Conservation (phyloP, 2,329 filamentous ascomycete genomes). For the Cladosporium sp. region DNA sequence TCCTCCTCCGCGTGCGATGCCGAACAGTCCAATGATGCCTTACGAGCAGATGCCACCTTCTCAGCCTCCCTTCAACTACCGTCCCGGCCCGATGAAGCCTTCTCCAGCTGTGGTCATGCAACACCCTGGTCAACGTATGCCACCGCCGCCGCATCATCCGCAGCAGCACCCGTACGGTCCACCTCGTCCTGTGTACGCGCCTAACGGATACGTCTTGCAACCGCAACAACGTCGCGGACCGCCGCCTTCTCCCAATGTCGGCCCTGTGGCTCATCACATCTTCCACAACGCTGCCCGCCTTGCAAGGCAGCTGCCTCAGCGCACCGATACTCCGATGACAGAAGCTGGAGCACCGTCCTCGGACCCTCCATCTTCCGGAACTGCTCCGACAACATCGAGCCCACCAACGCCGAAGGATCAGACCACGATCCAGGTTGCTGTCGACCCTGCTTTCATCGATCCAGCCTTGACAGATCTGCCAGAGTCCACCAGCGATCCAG, state of each 20-base stretch:
- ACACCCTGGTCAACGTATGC: constrained; percentile 16
- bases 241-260: constrained; percentile 18
- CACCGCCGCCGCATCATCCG: constrained; percentile 9
- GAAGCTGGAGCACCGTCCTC: constrained; percentile 38
- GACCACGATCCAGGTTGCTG: constrained; percentile 29
- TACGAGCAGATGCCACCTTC: constrained; percentile 19
- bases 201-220: constrained; percentile 3
- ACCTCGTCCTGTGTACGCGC: constrained; percentile 9
- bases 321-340: constrained; percentile 31
- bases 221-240: constrained; percentile 19
- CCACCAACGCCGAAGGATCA: constrained; percentile 38
- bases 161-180: constrained; percentile 18
- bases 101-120: constrained; percentile 18
- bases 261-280: constrained; percentile 27
- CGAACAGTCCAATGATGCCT: constrained; percentile 18
- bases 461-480: constrained; percentile 28
- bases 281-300: constrained; percentile 30
- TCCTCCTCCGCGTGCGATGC: constrained; percentile 22
- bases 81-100: constrained; percentile 20
- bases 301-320: constrained; percentile 26
- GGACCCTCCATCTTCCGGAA: constrained; percentile 36
- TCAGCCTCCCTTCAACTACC: constrained; percentile 22
- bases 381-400: constrained; percentile 32
- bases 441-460: constrained; percentile 31
- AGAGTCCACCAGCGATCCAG: constrained; percentile 31